Percentiles rank a stretch among this genome's conserved stretches.
phyloP scores from a whole-genome alignment of 192 early-diverging fungal species.

The Mortierella alpina region DNA sequence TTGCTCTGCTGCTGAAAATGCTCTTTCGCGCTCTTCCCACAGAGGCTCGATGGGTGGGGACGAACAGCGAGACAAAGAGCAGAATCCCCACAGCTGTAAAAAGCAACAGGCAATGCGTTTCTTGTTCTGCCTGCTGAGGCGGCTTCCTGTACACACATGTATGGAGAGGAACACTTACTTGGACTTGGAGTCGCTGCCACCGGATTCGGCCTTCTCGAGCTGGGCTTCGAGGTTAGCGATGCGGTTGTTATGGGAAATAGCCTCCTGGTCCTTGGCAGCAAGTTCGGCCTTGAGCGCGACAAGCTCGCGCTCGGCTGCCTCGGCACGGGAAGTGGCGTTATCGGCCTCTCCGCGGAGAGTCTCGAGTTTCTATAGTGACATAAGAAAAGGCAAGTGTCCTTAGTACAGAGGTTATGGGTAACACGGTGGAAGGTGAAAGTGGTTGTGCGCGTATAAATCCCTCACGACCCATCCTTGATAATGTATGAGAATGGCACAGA shows the following conservation, averaged over 20 bases:
- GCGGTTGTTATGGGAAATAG: constrained; percentile 73
- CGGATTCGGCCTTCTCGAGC: constrained; percentile 67
- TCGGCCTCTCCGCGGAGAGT: constrained; percentile 75
- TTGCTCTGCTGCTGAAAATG: too few relatives aligned
- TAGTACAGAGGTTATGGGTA: too few relatives aligned
- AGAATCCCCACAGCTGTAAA: too few relatives aligned
- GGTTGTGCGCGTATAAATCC: too few relatives aligned
- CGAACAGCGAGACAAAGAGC: too few relatives aligned
- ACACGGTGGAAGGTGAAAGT: too few relatives aligned
- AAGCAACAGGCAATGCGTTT: background rate
- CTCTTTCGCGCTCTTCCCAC: too few relatives aligned
- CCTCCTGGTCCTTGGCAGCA: constrained; percentile 77
- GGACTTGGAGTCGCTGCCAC: constrained; percentile 70
- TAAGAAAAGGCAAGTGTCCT: background rate
- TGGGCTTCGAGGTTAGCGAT: constrained; percentile 69
- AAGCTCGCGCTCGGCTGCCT: constrained; percentile 69
- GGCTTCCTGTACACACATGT: too few relatives aligned
- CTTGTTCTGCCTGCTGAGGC: too few relatives aligned
- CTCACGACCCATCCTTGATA: too few relatives aligned
- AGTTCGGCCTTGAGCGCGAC: constrained; percentile 68
- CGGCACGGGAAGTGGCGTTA: constrained; percentile 67
- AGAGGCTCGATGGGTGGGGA: too few relatives aligned
- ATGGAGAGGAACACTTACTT: constrained; percentile 47
- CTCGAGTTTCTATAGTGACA: constrained; percentile 67
- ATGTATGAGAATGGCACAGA: too few relatives aligned